These are phyloP conservation scores for Suillus cothurnatus DNA, from an alignment of 768 basidiomycete species.

Conservation along the genomic window DNA sequence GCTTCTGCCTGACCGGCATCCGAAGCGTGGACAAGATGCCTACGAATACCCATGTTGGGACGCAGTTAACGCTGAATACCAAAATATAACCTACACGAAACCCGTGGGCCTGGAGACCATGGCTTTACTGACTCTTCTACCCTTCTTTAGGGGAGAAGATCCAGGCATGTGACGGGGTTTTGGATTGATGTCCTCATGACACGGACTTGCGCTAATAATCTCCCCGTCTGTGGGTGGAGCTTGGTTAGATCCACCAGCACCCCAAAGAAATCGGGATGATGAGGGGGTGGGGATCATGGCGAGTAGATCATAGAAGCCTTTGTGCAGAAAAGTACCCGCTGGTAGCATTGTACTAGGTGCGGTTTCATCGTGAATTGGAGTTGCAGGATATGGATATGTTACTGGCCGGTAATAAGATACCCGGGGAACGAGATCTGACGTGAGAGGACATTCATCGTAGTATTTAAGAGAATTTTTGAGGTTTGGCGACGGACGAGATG, in stretches of 20 bases:
- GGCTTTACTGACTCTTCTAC: conserved; percentile 77
- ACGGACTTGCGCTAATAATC: conserved; percentile 57
- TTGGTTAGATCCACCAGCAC: conserved; percentile 34
- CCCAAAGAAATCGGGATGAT: conserved; percentile 67
- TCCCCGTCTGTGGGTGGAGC: conserved; percentile 37
- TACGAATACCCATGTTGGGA: conserved; percentile 31
- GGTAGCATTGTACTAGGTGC: conserved; percentile 55
- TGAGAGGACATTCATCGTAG: conserved; percentile 8
- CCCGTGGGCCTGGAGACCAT: conserved; percentile 85
- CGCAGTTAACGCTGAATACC: conserved; percentile 21
- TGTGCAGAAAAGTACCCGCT: conserved; percentile 76
- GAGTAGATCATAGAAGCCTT: conserved; percentile 88
- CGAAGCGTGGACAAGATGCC: conserved; percentile 89
- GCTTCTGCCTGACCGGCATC: conserved; percentile 89
- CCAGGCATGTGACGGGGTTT: conserved; percentile 17
- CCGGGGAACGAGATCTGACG: conserved; percentile 12
- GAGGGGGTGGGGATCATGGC: conserved; percentile 73
- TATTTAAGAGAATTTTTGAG: conserved; percentile 1
- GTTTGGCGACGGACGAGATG: conserved; percentile 11
- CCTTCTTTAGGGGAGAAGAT: conserved; percentile 47
- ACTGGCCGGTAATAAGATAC: conserved; percentile 18
- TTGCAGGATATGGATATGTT: too few relatives aligned
- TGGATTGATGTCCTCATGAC: conserved; percentile 59
- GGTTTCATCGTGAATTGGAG: conserved; percentile 35
- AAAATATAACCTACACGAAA: conserved; percentile 68